Evolutionary conservation across 2,329 filamentous ascomycete species (phyloP).

Genomic region (Coniochaeta sp.): DNA sequence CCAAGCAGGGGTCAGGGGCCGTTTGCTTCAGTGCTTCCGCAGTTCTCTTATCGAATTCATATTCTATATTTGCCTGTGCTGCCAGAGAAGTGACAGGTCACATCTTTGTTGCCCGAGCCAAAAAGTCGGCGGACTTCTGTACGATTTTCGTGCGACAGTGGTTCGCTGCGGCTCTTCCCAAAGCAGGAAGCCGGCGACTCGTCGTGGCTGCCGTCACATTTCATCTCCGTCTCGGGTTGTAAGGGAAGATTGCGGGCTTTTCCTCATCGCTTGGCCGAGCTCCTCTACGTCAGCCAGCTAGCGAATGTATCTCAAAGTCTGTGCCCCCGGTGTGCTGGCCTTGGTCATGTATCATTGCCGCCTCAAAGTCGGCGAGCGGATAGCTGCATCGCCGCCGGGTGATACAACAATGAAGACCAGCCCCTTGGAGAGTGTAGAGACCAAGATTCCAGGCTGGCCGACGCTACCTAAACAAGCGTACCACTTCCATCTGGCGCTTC

Average conservation of each 20-base stretch:
- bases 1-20: background rate
- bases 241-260: background rate
- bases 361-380: background rate
- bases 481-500: background rate
- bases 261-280: background rate
- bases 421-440: background rate
- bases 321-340: background rate
- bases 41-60: background rate
- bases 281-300: background rate
- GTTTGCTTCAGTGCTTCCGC: background rate
- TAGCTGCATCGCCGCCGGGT: background rate
- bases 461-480: background rate
- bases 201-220: background rate
- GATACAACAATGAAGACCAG: background rate
- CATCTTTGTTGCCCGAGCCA: background rate
- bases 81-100: background rate
- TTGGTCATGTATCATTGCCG: too few species aligned
- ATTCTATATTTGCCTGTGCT: background rate
- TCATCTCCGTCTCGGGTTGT: background rate
- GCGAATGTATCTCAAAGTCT: background rate
- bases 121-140: background rate
- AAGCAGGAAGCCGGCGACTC: background rate
- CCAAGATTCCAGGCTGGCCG: background rate
- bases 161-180: background rate
- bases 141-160: background rate